These are phyloP conservation scores for Iberis pinnata DNA, from an alignment of 345 rosid genomes.

Conservation along the genomic window DNA sequence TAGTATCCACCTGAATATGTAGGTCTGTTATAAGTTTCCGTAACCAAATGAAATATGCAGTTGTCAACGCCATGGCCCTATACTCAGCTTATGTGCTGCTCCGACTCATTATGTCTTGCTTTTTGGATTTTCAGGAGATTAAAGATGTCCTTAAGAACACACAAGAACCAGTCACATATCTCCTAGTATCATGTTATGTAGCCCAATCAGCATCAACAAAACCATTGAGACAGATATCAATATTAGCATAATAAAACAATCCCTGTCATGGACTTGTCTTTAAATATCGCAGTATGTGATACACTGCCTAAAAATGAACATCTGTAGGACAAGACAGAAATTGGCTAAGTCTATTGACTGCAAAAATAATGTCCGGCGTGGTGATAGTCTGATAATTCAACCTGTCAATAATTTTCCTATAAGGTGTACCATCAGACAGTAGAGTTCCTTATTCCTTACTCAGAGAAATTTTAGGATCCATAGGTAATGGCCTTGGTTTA, in stretches of 20 bases:
- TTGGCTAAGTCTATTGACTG: not conserved
- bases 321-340: not conserved
- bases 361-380: not conserved
- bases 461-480: not conserved
- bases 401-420: not conserved
- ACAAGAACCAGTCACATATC: not conserved
- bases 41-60: not conserved
- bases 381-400: not conserved
- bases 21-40: not conserved
- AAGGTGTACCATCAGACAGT: not conserved
- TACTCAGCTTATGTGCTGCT: not conserved
- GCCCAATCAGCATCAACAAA: not conserved
- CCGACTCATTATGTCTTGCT: not conserved
- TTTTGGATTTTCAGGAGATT: not conserved
- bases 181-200: not conserved
- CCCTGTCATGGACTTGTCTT: not conserved
- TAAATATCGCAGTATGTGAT: not conserved
- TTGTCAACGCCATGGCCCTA: not conserved
- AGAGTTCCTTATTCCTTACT: not conserved
- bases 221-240: not conserved
- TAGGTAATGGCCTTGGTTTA: not conserved
- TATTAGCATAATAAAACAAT: not conserved
- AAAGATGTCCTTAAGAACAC: not conserved
- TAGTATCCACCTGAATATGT: not conserved
- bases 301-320: not conserved